Percentiles rank a stretch among this genome's conserved stretches.
Evolutionary conservation across 148 eudicot species (phyloP).

Genomic region (Amaranthus hypochondriacus): DNA sequence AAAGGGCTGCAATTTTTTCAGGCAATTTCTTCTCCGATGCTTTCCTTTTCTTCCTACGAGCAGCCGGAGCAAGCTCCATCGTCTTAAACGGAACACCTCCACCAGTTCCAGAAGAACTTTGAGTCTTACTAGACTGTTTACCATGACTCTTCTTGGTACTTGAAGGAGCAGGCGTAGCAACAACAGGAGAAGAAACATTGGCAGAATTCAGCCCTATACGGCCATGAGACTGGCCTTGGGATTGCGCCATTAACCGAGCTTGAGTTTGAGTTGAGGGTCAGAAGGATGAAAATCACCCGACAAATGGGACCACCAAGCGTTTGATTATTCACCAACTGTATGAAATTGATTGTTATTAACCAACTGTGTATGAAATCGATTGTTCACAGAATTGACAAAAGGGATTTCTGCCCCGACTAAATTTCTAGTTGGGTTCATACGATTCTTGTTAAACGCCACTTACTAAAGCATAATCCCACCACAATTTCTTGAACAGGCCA

Average conservation of each 20-base stretch:
- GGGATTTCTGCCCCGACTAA: slow-evolving; percentile 26
- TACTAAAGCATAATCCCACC: background rate
- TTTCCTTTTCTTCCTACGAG: slow-evolving; percentile 70
- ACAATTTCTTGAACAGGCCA: background rate
- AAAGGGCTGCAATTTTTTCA: slow-evolving; percentile 53
- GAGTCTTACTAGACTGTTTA: slow-evolving; percentile 49
- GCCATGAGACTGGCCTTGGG: slow-evolving; percentile 29
- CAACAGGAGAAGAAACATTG: slow-evolving; percentile 39
- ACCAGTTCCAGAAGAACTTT: slow-evolving; percentile 43
- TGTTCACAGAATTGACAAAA: slow-evolving; percentile 26
- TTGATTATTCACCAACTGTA: slow-evolving; percentile 13
- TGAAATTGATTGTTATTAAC: too few species aligned
- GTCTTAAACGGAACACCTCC: slow-evolving; percentile 59
- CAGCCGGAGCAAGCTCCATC: slow-evolving; percentile 87
- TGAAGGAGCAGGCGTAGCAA: slow-evolving; percentile 34
- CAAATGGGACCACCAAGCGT: too few species aligned
- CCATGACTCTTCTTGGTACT: slow-evolving; percentile 40
- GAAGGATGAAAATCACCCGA: too few species aligned
- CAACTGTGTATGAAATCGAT: too few species aligned
- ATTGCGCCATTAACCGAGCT: slow-evolving; percentile 38
- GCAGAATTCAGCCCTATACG: slow-evolving; percentile 26
- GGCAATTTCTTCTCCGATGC: slow-evolving; percentile 59
- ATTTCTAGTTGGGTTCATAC: slow-evolving; percentile 32
- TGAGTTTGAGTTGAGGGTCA: slow-evolving; percentile 17
- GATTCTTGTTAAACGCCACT: background rate